phyloP scores from a whole-genome alignment of 305 asterid species.

The Solanum hybrid region DNA sequence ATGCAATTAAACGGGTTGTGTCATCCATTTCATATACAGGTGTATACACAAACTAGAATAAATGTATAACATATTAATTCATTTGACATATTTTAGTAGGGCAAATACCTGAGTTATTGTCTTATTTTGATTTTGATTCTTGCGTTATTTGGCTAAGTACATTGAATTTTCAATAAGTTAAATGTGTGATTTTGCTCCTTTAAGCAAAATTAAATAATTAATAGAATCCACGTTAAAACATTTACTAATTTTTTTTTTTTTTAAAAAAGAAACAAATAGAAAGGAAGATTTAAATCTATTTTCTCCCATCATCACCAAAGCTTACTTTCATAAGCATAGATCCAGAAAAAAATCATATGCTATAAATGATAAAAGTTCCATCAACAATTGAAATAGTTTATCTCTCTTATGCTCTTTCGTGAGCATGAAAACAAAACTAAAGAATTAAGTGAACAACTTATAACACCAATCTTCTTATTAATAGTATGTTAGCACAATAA shows the following conservation, averaged over 20 bases:
- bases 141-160: not conserved
- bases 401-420: not conserved
- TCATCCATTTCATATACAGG: not conserved
- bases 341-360: not conserved
- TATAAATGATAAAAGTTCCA: not conserved
- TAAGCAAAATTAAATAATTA: not conserved
- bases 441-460: not conserved
- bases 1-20: not conserved
- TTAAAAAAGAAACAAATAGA: not conserved
- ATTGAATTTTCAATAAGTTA: not conserved
- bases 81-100: no score
- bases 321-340: not conserved
- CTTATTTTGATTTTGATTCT: not conserved
- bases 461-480: not conserved
- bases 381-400: not conserved
- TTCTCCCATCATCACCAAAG: not conserved
- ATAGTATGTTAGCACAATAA: not conserved
- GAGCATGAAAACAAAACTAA: not conserved
- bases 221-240: not conserved
- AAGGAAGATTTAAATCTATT: not conserved
- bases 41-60: no score
- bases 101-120: no score
- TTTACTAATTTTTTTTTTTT: no score
- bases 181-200: not conserved
- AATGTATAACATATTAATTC: no score